Base-by-base conservation (phyloP, 2,329 filamentous ascomycete genomes). In the Hymenoscyphus repandus region DNA sequence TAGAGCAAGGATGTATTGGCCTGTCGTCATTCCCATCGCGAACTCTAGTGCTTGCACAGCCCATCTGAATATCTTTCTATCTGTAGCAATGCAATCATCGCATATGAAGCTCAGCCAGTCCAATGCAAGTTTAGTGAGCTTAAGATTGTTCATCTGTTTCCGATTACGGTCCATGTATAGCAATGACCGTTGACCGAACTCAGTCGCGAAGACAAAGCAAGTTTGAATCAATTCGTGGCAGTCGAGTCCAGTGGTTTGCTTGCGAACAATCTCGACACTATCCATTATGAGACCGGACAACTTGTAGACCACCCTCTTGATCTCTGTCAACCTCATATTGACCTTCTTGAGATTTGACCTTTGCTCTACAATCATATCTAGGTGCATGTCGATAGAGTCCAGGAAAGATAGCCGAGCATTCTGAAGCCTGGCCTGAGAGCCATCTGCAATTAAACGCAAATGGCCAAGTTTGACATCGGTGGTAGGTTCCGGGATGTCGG, bases 81-180 rank as follows among this genome's bases (percentile, higher is more conserved):
- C 93, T 3, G 90, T 90, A 9, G 93, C 88, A 60, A 95, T 80
- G 69, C 93, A 99, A 68, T 99, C 93, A 64, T 97, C 92, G 64
- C 91, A 96, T 59, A 99, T 93, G 69, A 99, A 99, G 65, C 88
- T 91, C 13, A 99, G 88, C 93, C 93, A 99, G 67, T 99, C 92
- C 10, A 99, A 75, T 3, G 91, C 90, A 47, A 99, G 77, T 65
- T 95, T 89, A 11, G 92, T 95, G 49, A 99, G 79, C 68, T 95
- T 96, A 60, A 95, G 78, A 68, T 96, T 96, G 72, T 97, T 97
- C 88, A 97, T 95, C 60, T 95, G 89, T 45, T 92, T 85, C 49
- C 93, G 78, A 66, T 96, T 97, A 68, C 88, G 87, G 70, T 99
- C 93, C 83, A 99, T 93, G 72, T 95, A 95, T 17, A 93, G 82